Base-by-base conservation (phyloP, 225 moss, liverwort and hornwort genomes). In the Physcomitrellopsis africana region DNA sequence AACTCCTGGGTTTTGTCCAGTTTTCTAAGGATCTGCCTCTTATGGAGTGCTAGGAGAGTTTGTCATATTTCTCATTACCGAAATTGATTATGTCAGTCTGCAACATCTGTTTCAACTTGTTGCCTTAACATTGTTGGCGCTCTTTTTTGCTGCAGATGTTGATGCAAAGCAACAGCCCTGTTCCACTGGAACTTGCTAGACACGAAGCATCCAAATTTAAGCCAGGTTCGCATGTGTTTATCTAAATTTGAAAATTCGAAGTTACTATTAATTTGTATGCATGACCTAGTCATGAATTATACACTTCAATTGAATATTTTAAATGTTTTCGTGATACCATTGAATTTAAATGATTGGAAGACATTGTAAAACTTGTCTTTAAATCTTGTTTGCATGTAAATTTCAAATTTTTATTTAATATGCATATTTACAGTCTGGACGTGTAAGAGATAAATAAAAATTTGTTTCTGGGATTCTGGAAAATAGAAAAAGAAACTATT, bases 161-260 rank as follows among this genome's bases (percentile, higher is more conserved):
- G 43, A 84, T 83, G 7, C 89, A 89, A 80, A 92, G 85, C 70
- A 92, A 92, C 63, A 92, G 85, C 78, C 86, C 86, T 41, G 82
- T 92, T 20, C 91, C 89, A 20, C 84, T 4, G 4, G 91, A 91
- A 75, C 74, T 91, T 65, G 79, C 83, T 11, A 81, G 91, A 60
- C 91, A 91, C 72, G 91, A 91, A 66, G 91, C 91, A 41, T 86
- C 89, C 8, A 91, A 91, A 79, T 91, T 91, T 79, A 91, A 91
- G 75, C 91, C 91, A 79, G 88, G 87, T 83, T 23, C 62, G 79
- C 57, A 19, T 66, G 23, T 29, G 29, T 2, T 29, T 29, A 4
- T 4, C 4, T 29, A 29, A 29, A 29, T 29, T 29, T 29, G 2
- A 29, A 29, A 29, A 29, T 29, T 1, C 2, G 2, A 2, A 29